Conservation (phyloP, 2,329 filamentous ascomycete species). For the Aspergillus udagawae region DNA sequence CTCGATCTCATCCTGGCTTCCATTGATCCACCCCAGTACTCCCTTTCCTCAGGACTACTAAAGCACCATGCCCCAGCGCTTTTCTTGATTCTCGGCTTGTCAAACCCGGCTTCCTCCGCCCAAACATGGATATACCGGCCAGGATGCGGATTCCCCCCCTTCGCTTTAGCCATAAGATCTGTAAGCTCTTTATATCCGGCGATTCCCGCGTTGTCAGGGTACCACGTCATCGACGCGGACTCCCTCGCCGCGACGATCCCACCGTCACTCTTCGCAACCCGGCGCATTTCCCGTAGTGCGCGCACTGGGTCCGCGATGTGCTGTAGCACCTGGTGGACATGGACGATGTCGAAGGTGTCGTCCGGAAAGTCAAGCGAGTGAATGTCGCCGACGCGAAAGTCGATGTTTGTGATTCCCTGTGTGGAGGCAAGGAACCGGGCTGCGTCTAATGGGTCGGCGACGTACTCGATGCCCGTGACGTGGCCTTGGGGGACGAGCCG, state of each 20-base stretch:
- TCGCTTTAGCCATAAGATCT: slow-evolving; percentile 16
- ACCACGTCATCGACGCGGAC: slow-evolving; percentile 30
- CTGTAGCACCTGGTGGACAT: slow-evolving; percentile 56
- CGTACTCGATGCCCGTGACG: slow-evolving; percentile 37
- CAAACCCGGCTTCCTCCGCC: slow-evolving; percentile 35
- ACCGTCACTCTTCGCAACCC: slow-evolving; percentile 51
- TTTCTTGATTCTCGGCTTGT: slow-evolving; percentile 16
- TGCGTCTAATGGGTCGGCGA: slow-evolving; percentile 27
- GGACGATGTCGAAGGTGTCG: slow-evolving; percentile 55
- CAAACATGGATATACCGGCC: slow-evolving; percentile 30
- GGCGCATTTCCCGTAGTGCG: slow-evolving; percentile 53
- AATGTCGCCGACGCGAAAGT: slow-evolving; percentile 39
- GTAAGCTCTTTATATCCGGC: slow-evolving; percentile 21
- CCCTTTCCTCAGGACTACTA: slow-evolving; percentile 26
- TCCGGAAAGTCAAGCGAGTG: slow-evolving; percentile 41
- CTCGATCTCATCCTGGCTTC: slow-evolving; percentile 24
- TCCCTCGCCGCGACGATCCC: slow-evolving; percentile 52
- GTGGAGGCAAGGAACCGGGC: slow-evolving; percentile 30
- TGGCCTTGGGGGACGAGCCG: slow-evolving; percentile 32
- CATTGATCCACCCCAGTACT: slow-evolving; percentile 36
- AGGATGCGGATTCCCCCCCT: slow-evolving; percentile 27
- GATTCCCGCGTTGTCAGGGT: slow-evolving; percentile 27
- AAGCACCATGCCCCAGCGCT: slow-evolving; percentile 36
- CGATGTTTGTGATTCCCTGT: slow-evolving; percentile 29
- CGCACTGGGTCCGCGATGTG: slow-evolving; percentile 51